Percentiles rank a stretch among this genome's conserved stretches.
These are phyloP conservation scores for Hebeloma cylindrosporum DNA, from an alignment of 768 basidiomycete species.

Conservation along the genomic window DNA sequence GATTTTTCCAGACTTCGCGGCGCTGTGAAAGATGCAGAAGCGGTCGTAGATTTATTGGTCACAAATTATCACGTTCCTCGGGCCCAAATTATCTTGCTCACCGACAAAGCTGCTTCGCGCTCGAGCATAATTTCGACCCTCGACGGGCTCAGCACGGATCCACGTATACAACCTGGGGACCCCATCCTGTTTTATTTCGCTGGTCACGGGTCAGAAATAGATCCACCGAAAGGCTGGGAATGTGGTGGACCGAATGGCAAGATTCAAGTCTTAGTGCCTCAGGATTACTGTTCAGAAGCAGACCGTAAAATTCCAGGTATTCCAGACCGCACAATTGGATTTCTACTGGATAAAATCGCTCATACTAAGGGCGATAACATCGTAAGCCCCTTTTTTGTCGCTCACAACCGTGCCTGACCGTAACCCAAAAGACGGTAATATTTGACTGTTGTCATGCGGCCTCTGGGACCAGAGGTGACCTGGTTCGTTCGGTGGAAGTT, in stretches of 20 bases:
- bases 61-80: conserved; percentile 4
- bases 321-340: conserved; percentile 19
- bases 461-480: too few species aligned
- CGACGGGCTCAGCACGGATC: conserved; percentile 1
- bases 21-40: conserved; percentile 9
- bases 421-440: too few species aligned
- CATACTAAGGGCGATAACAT: conserved; percentile 61
- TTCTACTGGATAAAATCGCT: conserved; percentile 50
- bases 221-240: conserved; percentile 50
- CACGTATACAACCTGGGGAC: conserved; percentile 41
- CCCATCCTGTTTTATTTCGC: conserved; percentile 64
- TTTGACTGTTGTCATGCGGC: too few species aligned
- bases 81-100: conserved; percentile 7
- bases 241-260: conserved; percentile 21
- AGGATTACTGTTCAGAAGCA: conserved; percentile 1
- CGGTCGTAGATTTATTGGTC: conserved; percentile 5
- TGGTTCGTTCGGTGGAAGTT: too few species aligned
- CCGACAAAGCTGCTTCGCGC: conserved; percentile 10
- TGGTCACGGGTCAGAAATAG: conserved; percentile 55
- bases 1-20: conserved; percentile 7
- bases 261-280: conserved; percentile 26
- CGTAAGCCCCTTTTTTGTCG: too few species aligned
- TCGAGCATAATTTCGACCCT: conserved; percentile 10
- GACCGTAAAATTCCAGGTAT: conserved; percentile 1
- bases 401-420: too few species aligned